phyloP scores from a whole-genome alignment of 331 rosid species.

The Malus hybrid region DNA sequence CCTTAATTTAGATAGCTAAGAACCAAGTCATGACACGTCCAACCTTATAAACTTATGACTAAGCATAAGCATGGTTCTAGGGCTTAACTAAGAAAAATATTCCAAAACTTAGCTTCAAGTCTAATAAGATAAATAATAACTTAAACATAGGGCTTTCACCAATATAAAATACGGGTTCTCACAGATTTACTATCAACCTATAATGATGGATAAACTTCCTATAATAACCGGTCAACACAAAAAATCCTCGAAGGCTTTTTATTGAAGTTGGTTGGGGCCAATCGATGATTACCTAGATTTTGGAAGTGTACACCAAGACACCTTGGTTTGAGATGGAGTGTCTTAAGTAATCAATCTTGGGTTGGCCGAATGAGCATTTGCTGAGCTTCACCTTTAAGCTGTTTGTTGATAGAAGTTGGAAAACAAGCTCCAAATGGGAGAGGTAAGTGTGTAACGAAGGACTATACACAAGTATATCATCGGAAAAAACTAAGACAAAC shows the following conservation, averaged over 20 bases:
- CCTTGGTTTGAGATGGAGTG: background rate
- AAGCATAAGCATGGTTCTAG: no score
- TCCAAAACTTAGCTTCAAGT: no score
- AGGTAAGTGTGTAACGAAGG: background rate
- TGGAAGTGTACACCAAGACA: background rate
- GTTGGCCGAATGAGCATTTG: background rate
- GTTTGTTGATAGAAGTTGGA: accelerated
- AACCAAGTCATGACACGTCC: no score
- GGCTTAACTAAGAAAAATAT: no score
- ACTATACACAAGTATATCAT: background rate
- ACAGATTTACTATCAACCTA: background rate
- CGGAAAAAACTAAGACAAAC: background rate
- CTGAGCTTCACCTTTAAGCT: background rate
- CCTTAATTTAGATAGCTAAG: no score
- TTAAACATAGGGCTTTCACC: no score
- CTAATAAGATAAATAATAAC: no score
- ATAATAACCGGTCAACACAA: background rate
- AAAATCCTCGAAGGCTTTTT: background rate
- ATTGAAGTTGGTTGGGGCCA: background rate
- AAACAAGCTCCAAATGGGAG: background rate
- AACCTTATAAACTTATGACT: no score
- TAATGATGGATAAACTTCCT: background rate
- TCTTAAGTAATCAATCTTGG: no score
- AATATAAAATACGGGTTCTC: no score
- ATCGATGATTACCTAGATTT: background rate